A percentile compares a stretch with the other conserved stretches of the same genome.
phyloP scores from a whole-genome alignment of 306 rosid species.

The Phaseolus lunatus region DNA sequence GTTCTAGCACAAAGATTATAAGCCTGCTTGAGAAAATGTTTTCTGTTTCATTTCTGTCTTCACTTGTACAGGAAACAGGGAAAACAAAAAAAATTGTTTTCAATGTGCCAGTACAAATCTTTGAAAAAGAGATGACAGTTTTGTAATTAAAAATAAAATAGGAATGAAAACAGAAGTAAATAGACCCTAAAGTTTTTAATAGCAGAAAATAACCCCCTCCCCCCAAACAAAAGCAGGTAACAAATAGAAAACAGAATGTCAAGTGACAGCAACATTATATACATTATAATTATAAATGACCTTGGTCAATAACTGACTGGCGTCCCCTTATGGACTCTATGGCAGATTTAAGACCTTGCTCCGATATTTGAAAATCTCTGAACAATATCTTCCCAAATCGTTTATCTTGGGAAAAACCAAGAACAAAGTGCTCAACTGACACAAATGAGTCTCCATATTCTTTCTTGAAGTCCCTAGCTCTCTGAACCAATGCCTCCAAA shows the following conservation, averaged over 20 bases:
- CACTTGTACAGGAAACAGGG: neutral
- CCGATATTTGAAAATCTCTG: slow-evolving; percentile 85
- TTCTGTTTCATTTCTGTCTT: neutral
- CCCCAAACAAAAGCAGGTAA: neutral
- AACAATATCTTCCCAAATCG: slow-evolving; percentile 88
- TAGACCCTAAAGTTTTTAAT: neutral
- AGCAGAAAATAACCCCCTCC: neutral
- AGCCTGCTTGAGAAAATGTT: neutral
- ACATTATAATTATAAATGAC: slow-evolving; percentile 47
- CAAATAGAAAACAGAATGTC: neutral
- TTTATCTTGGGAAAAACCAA: slow-evolving; percentile 80
- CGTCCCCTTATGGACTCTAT: slow-evolving; percentile 89
- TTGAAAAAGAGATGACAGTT: neutral
- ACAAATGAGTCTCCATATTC: slow-evolving; percentile 94
- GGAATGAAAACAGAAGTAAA: neutral
- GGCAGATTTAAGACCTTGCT: slow-evolving; percentile 74
- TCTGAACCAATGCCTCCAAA: slow-evolving; percentile 90
- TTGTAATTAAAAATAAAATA: neutral
- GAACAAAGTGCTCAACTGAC: slow-evolving; percentile 97
- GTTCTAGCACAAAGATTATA: neutral
- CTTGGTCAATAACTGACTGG: slow-evolving; percentile 97
- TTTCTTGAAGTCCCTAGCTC: slow-evolving; percentile 89
- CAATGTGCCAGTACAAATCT: neutral
- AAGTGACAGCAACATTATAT: neutral
- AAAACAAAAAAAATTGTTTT: neutral